Percentiles rank a stretch among this genome's conserved stretches.
These are phyloP conservation scores for Backusella psychrophila DNA, from an alignment of 192 early-diverging fungal genomes.

Conservation along the genomic window DNA sequence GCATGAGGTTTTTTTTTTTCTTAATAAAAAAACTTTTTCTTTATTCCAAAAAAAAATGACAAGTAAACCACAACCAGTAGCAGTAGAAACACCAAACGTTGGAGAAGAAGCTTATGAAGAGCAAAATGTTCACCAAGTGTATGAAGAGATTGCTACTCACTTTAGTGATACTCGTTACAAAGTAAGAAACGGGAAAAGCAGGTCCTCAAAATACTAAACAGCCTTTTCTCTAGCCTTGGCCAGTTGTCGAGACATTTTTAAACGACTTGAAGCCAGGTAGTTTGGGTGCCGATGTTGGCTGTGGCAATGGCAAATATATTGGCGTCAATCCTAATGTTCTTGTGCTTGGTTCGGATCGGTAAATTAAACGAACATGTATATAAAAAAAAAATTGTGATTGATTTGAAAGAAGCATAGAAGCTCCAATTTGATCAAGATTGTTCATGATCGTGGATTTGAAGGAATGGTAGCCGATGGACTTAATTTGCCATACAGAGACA, in stretches of 20 bases:
- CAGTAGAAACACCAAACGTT: conserved; percentile 29
- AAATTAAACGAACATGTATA: too few species aligned
- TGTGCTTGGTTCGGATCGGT: conserved; percentile 86
- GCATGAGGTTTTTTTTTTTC: too few species aligned
- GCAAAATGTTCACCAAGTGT: conserved; percentile 87
- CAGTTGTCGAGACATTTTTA: conserved; percentile 88
- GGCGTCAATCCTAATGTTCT: conserved; percentile 81
- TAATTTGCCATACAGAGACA: conserved; percentile 66
- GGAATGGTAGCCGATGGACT: conserved; percentile 81
- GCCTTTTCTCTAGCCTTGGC: conserved; percentile 72
- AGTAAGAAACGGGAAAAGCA: conserved; percentile 25
- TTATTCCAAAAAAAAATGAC: background rate
- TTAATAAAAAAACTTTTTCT: too few species aligned
- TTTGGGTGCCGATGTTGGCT: conserved; percentile 92
- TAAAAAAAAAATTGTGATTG: conserved; percentile 7
- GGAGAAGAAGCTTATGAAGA: conserved; percentile 60
- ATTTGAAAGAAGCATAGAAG: conserved; percentile 47
- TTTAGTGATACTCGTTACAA: conserved; percentile 97
- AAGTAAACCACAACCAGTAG: conserved; percentile 37
- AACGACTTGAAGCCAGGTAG: conserved; percentile 57
- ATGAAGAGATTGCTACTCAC: conserved; percentile 89
- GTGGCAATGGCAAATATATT: conserved; percentile 98
- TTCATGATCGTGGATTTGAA: conserved; percentile 70
- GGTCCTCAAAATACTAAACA: too few species aligned
- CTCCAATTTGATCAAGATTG: conserved; percentile 75